A percentile compares a stretch with the other conserved stretches of the same genome.
phyloP scores from a whole-genome alignment of 225 moss, liverwort and hornwort species.

The Sphagnum contortum region DNA sequence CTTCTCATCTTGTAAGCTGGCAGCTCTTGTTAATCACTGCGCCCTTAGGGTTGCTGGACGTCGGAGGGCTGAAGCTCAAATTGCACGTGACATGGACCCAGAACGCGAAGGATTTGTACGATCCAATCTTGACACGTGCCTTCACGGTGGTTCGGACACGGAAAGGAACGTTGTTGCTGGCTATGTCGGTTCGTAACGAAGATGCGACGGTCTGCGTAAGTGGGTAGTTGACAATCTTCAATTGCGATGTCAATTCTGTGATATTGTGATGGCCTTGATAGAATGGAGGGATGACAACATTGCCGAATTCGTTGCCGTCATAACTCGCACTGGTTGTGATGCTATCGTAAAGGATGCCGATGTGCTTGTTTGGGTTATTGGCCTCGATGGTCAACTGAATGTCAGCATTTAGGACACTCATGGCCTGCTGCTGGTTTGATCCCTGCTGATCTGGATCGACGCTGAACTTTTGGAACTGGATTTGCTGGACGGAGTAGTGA shows the following conservation, averaged over 20 bases:
- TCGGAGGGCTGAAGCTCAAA: no score
- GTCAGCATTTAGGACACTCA: slow-evolving; percentile 29
- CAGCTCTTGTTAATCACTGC: no score
- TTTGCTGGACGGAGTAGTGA: slow-evolving; percentile 22
- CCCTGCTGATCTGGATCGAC: background rate
- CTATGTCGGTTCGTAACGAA: slow-evolving; percentile 29
- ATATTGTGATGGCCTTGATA: slow-evolving; percentile 45
- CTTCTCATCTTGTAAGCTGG: no score
- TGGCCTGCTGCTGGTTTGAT: background rate
- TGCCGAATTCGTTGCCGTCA: slow-evolving; percentile 35
- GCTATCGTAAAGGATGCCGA: slow-evolving; percentile 57
- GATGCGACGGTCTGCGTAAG: slow-evolving; percentile 25
- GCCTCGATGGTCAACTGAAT: slow-evolving; percentile 24
- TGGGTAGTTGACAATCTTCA: slow-evolving; percentile 30
- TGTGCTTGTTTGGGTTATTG: slow-evolving; percentile 57
- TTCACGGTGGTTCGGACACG: slow-evolving; percentile 28
- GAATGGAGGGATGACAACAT: slow-evolving; percentile 27
- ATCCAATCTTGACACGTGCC: slow-evolving; percentile 56
- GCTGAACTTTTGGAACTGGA: slow-evolving; percentile 9
- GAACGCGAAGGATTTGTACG: slow-evolving; percentile 36
- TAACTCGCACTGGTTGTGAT: slow-evolving; percentile 46
- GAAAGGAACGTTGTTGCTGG: slow-evolving; percentile 25
- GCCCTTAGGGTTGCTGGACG: no score
- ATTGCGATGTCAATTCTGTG: slow-evolving; percentile 21
- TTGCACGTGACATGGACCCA: slow-evolving; percentile 41